These are phyloP conservation scores for Rosa multiflora DNA, from an alignment of 306 rosid genomes.

Conservation along the genomic window DNA sequence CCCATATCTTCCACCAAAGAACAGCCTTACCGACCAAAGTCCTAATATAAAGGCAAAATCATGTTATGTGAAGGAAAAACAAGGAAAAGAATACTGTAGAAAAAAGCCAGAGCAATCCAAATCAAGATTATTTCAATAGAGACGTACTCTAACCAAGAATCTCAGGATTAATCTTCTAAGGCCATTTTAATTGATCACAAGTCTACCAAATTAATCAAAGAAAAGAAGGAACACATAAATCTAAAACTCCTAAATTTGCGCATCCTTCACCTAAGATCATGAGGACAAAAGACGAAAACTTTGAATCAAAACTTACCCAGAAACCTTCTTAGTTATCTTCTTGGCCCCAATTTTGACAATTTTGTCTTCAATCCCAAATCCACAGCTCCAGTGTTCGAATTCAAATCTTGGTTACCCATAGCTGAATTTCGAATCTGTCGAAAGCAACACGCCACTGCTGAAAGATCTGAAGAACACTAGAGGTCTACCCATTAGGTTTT, in stretches of 20 bases:
- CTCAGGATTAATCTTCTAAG: background rate
- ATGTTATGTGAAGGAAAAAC: constrained; percentile 4
- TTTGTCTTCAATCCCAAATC: no score
- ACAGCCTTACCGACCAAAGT: constrained; percentile 39
- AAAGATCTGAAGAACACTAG: no score
- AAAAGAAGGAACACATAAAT: background rate
- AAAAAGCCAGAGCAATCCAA: background rate
- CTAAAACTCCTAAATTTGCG: background rate
- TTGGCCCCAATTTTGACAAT: no score
- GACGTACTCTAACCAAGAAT: background rate
- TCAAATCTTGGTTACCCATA: no score
- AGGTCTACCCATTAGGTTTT: no score
- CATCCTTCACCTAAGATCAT: constrained; percentile 1
- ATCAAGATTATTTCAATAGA: background rate
- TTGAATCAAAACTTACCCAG: background rate
- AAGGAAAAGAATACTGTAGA: background rate
- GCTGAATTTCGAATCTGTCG: no score
- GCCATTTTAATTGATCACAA: background rate
- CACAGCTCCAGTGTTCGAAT: no score
- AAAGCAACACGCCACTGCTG: no score
- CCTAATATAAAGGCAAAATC: constrained; percentile 35
- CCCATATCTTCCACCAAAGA: constrained; percentile 57
- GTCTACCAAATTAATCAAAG: background rate
- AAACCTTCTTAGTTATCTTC: no score
- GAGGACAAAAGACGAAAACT: background rate